Conservation (phyloP, 2,329 filamentous ascomycete species). For the Microsporum canis region DNA sequence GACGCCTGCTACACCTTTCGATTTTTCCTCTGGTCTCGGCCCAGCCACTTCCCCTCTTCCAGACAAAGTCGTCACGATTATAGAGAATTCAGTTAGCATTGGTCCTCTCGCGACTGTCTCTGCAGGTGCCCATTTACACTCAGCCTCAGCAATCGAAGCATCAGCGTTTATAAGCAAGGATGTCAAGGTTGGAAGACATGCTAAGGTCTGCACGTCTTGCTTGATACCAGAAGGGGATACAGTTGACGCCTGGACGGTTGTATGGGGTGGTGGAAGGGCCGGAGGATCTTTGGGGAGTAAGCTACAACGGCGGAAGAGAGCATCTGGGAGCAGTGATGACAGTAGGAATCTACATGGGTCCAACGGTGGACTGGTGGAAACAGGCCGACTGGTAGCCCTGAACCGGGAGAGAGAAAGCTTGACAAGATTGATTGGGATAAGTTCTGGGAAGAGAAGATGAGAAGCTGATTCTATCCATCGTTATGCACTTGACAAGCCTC, state of each 20-base stretch:
- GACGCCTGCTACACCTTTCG: neutral
- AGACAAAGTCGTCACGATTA: constrained; percentile 11
- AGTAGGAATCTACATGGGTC: constrained; percentile 5
- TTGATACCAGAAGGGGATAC: constrained; percentile 46
- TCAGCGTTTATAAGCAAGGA: constrained; percentile 28
- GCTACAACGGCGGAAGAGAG: constrained; percentile 25
- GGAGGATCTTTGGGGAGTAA: constrained; percentile 15
- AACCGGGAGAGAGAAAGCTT: constrained; percentile 58
- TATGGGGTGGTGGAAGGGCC: constrained; percentile 50
- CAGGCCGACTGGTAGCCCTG: constrained; percentile 53
- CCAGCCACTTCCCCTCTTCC: constrained; percentile 1
- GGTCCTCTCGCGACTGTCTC: constrained; percentile 28
- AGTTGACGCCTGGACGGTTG: constrained; percentile 56
- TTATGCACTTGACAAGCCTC: neutral
- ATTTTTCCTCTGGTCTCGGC: neutral
- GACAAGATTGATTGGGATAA: constrained; percentile 47
- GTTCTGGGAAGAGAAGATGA: constrained; percentile 7
- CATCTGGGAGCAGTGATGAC: constrained; percentile 24
- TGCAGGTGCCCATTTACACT: constrained; percentile 31
- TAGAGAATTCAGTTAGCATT: constrained; percentile 31
- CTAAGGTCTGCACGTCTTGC: constrained; percentile 57
- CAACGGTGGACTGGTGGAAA: constrained; percentile 40
- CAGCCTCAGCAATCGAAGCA: constrained; percentile 34
- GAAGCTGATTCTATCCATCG: neutral
- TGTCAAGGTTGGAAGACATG: constrained; percentile 42